Evolutionary conservation across 1,139 yeast genomes (phyloP).

Genomic region (Kodamaea alishanica): DNA sequence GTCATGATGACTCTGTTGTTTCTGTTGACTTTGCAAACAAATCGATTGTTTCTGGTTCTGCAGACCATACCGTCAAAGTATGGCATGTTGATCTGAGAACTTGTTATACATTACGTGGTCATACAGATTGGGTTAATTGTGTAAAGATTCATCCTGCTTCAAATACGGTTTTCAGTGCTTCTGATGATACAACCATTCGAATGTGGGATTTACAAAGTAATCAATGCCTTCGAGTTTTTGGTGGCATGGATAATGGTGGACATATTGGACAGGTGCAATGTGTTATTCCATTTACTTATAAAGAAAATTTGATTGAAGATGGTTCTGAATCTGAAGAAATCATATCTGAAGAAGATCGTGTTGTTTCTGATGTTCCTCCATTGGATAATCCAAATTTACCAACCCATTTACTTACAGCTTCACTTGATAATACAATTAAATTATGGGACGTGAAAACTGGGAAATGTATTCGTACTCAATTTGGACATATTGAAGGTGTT

Average conservation of each 20-base stretch:
- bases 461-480: constrained; percentile 84
- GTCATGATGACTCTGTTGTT: constrained; percentile 84
- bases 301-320: constrained; percentile 47
- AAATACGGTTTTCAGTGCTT: constrained; percentile 76
- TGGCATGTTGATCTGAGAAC: constrained; percentile 96
- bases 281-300: constrained; percentile 76
- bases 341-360: constrained; percentile 26
- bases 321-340: constrained; percentile 2
- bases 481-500: constrained; percentile 96
- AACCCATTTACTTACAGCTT: constrained; percentile 80
- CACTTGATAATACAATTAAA: constrained; percentile 90
- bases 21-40: constrained; percentile 77
- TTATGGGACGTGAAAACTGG: constrained; percentile 89
- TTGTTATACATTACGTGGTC: constrained; percentile 90
- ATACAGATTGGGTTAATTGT: constrained; percentile 85
- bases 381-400: constrained; percentile 46
- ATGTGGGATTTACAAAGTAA: constrained; percentile 92
- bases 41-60: constrained; percentile 88
- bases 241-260: constrained; percentile 64
- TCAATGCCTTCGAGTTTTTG: constrained; percentile 73
- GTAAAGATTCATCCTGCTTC: constrained; percentile 83
- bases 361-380: constrained; percentile 25
- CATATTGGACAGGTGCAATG: constrained; percentile 89
- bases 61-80: constrained; percentile 85
- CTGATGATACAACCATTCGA: constrained; percentile 87